Conservation (phyloP, 1,284 basidiomycete species). For the Trichosporon faecale region DNA sequence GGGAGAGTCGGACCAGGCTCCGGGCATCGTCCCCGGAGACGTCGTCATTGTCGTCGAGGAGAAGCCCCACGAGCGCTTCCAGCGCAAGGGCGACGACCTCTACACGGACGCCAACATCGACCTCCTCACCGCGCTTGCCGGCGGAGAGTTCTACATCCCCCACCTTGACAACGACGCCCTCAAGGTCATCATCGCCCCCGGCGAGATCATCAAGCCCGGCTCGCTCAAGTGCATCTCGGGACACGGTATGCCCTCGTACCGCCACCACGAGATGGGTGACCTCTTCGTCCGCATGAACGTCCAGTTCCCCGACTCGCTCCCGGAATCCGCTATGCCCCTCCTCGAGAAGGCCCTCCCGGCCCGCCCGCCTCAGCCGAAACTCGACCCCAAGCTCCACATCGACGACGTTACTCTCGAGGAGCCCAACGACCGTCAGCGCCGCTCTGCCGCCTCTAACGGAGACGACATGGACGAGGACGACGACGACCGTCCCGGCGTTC, state of each 20-base stretch:
- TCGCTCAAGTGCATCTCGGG: constrained; percentile 86
- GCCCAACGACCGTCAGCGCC: constrained; percentile 69
- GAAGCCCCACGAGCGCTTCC: constrained; percentile 87
- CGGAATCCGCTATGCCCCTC: constrained; percentile 64
- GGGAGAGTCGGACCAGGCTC: constrained; percentile 96
- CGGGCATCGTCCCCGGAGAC: constrained; percentile 85
- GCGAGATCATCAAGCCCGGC: constrained; percentile 92
- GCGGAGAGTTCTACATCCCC: constrained; percentile 84
- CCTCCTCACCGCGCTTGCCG: constrained; percentile 87
- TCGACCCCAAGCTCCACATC: constrained; percentile 64
- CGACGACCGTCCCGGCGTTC: constrained; percentile 51
- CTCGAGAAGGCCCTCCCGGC: constrained; percentile 86
- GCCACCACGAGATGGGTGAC: constrained; percentile 95
- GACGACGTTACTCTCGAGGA: constrained; percentile 88
- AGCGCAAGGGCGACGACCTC: constrained; percentile 89
- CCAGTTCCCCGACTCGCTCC: constrained; percentile 82
- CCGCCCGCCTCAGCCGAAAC: constrained; percentile 67
- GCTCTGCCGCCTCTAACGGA: constrained; percentile 56
- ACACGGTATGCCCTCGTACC: constrained; percentile 97
- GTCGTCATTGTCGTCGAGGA: constrained; percentile 97
- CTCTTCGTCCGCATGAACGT: constrained; percentile 85
- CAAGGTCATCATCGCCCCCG: constrained; percentile 77
- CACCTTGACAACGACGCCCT: constrained; percentile 92
- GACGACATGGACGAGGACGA: constrained; percentile 68
- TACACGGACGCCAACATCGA: constrained; percentile 85